Evolutionary conservation across 192 early-diverging fungal species (phyloP).

Genomic region (Funneliformis mosseae): DNA sequence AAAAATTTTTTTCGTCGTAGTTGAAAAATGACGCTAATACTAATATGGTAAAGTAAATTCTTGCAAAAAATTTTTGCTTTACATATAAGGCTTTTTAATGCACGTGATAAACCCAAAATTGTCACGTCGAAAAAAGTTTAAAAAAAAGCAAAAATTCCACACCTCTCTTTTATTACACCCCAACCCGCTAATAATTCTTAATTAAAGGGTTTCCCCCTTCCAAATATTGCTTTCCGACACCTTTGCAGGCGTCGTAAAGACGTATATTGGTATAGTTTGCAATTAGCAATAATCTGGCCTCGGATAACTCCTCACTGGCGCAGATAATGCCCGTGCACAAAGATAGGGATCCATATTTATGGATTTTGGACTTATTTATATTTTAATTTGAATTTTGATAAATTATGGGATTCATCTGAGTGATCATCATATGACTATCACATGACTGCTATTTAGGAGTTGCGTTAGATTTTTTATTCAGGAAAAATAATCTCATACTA

Average conservation of each 20-base stretch:
- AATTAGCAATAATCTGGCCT: slow-evolving; percentile 44
- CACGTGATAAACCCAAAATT: too few relatives aligned
- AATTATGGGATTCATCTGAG: not conserved
- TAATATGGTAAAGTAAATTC: too few relatives aligned
- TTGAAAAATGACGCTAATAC: too few relatives aligned
- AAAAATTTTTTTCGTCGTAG: too few relatives aligned
- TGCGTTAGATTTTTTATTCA: too few relatives aligned
- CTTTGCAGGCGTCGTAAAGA: slow-evolving; percentile 30
- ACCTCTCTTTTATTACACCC: not conserved
- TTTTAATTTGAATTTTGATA: not conserved
- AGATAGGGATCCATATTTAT: not conserved
- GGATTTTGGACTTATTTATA: not conserved
- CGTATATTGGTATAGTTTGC: slow-evolving; percentile 43
- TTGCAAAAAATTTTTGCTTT: too few relatives aligned
- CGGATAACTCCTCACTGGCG: slow-evolving; percentile 41
- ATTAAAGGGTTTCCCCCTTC: slow-evolving; percentile 26
- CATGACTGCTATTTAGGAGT: too few relatives aligned
- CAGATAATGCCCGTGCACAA: slow-evolving; percentile 45
- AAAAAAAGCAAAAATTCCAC: too few relatives aligned
- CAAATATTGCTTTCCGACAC: slow-evolving; percentile 42
- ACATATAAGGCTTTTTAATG: too few relatives aligned
- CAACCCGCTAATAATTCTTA: slow-evolving; percentile 2
- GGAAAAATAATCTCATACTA: too few relatives aligned
- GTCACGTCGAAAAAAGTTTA: too few relatives aligned
- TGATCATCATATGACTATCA: not conserved